These are phyloP conservation scores for Cladosporium halotolerans DNA, from an alignment of 2,329 filamentous ascomycete species.

Conservation along the genomic window DNA sequence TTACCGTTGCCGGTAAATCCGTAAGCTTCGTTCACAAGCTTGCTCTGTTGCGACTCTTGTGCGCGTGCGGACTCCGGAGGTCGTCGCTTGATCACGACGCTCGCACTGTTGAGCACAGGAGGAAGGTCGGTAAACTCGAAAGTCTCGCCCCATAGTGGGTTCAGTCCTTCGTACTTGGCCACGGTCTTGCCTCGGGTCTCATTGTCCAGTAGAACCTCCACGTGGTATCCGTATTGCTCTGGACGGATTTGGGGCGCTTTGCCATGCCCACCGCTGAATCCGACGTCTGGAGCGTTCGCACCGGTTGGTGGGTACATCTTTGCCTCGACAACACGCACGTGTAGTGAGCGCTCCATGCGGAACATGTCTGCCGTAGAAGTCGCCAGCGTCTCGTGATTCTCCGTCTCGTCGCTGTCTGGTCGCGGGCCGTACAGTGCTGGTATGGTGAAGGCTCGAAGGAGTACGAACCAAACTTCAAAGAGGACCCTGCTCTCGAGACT, in stretches of 20 bases:
- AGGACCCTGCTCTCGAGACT: slow-evolving; percentile 78
- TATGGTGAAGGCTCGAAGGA: slow-evolving; percentile 83
- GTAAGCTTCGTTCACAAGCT: slow-evolving; percentile 34
- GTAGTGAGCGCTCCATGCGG: slow-evolving; percentile 57
- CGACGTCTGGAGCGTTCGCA: slow-evolving; percentile 14
- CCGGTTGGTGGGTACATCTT: slow-evolving; percentile 41
- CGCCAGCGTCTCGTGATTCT: slow-evolving; percentile 18
- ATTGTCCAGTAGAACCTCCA: slow-evolving; percentile 72
- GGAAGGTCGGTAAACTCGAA: slow-evolving; percentile 72
- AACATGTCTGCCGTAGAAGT: slow-evolving; percentile 48
- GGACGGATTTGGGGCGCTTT: slow-evolving; percentile 12
- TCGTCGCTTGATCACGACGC: slow-evolving; percentile 63
- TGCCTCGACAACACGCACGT: slow-evolving; percentile 56
- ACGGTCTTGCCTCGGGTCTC: slow-evolving; percentile 72
- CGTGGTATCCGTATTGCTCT: slow-evolving; percentile 61
- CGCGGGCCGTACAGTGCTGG: slow-evolving; percentile 73
- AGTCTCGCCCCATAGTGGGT: slow-evolving; percentile 77
- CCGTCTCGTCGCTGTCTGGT: slow-evolving; percentile 21
- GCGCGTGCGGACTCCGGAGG: slow-evolving; percentile 30
- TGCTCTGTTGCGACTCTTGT: slow-evolving; percentile 34
- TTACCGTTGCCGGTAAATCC: slow-evolving; percentile 26
- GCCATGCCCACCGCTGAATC: slow-evolving; percentile 21
- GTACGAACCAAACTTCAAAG: slow-evolving; percentile 96
- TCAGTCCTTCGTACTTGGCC: slow-evolving; percentile 63
- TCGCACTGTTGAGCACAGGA: slow-evolving; percentile 60